These are phyloP conservation scores for Fraxinus greggii DNA, from an alignment of 305 asterid species.

Conservation along the genomic window DNA sequence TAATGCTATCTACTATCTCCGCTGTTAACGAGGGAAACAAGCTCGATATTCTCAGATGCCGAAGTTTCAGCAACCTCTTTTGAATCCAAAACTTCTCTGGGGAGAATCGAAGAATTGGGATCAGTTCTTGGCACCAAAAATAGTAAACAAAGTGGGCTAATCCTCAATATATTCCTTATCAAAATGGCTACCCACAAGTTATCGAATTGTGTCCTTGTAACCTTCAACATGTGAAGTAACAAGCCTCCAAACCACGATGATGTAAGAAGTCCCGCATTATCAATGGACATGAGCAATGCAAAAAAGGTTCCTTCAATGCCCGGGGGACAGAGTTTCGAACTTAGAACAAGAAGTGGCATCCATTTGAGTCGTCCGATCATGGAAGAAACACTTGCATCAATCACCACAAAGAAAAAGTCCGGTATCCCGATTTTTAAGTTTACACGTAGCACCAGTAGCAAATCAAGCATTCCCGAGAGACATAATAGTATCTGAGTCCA, in stretches of 20 bases:
- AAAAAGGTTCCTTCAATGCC: conserved; percentile 96
- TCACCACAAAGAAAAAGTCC: conserved; percentile 62
- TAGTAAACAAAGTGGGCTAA: conserved; percentile 61
- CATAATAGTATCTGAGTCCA: conserved; percentile 77
- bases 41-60: conserved; percentile 56
- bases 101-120: conserved; percentile 52
- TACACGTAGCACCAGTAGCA: conserved; percentile 67
- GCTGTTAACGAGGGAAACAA: conserved; percentile 58
- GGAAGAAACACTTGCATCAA: conserved; percentile 71
- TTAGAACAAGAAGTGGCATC: conserved; percentile 98
- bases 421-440: conserved; percentile 72
- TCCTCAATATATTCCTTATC: conserved; percentile 64
- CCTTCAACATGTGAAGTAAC: conserved; percentile 61
- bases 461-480: conserved; percentile 78
- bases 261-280: conserved; percentile 75
- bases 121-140: conserved; percentile 74
- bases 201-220: conserved; percentile 63
- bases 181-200: conserved; percentile 62
- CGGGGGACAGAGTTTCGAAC: conserved; percentile 83
- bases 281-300: conserved; percentile 89
- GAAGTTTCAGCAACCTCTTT: conserved; percentile 37
- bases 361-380: conserved; percentile 80
- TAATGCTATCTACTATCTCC: conserved; percentile 41
- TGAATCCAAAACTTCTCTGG: conserved; percentile 37
- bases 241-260: conserved; percentile 91